Base-by-base conservation (phyloP, 2,329 filamentous ascomycete species). In the Xylariaceae sp. region DNA sequence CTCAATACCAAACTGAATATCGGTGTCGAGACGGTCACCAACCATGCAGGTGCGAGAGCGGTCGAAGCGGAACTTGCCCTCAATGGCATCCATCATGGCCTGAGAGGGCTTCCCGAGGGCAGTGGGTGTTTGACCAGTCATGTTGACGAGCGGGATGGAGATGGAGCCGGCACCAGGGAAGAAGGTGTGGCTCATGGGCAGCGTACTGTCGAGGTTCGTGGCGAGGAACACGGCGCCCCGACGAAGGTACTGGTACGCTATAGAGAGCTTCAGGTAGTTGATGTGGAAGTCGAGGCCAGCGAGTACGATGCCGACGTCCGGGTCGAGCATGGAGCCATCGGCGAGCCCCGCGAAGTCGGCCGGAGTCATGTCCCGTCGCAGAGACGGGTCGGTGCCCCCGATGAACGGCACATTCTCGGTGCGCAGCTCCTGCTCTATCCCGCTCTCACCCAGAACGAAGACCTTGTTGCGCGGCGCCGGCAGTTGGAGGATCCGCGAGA, bases 41-140 rank as follows among this genome's bases (percentile, higher is more conserved):
- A 99, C 82, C 94, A 99, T 99, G 73, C 94, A 97, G 1, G 94
- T 89, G 63, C 84, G 84, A 57, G 79, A 82, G 39, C 91, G 82
- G 70, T 97, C 86, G 51, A 99, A 87, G 62, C 88, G 80, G 71
- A 97, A 96, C 72, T 95, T 96, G 55, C 92, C 92, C 76, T 97
- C 92, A 54, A 99, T 88, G 2, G 94, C 91, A 71, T 97, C 92
- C 92, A 99, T 96, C 94, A 99, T 99, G 3, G 92, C 92, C 75
- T 96, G 91, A 69, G 90, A 96, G 2, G 94, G 94, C 75, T 99
- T 99, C 0, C 94, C 94, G 41, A 97, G 75, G 2, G 89, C 85
- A 34, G 90, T 73, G 0, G 94, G 92, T 65, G 87, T 78, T 68
- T 82, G 73, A 19, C 77, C 78, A 3, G 81, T 77, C 77, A 89